phyloP scores from a whole-genome alignment of 768 basidiomycete genomes.

The Lactarius deliciosus region DNA sequence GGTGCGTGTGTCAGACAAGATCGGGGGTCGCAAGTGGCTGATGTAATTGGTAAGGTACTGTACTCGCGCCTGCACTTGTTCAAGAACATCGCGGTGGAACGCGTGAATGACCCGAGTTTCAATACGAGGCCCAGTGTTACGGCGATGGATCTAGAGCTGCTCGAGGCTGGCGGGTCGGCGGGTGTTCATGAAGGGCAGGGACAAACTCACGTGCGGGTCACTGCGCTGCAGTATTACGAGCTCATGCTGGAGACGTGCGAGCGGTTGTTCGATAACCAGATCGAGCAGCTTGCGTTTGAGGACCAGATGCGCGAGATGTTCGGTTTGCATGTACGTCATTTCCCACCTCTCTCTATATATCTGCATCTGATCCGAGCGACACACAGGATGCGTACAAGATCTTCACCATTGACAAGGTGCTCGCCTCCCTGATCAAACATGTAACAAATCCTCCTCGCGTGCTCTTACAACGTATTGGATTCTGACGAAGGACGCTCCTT shows the following conservation, averaged over 20 bases:
- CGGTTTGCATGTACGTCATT: constrained; percentile 61
- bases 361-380: background rate
- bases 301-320: constrained; percentile 89
- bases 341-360: background rate
- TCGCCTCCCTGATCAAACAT: constrained; percentile 88
- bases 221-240: constrained; percentile 73
- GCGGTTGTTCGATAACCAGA: constrained; percentile 85
- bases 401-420: constrained; percentile 92
- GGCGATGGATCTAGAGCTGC: constrained; percentile 42
- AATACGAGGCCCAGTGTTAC: constrained; percentile 37
- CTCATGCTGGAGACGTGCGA: constrained; percentile 86
- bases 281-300: constrained; percentile 85
- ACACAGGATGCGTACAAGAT: constrained; percentile 75
- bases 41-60: constrained; percentile 53
- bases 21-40: background rate
- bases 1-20: constrained; percentile 46
- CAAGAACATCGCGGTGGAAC: constrained; percentile 62
- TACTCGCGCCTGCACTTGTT: constrained; percentile 80
- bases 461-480: constrained; percentile 5
- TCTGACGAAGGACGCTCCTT: background rate
- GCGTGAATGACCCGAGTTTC: constrained; percentile 37
- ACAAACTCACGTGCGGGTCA: constrained; percentile 33
- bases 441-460: constrained; percentile 37
- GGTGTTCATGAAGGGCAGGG: constrained; percentile 29
- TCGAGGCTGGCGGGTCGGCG: constrained; percentile 26